phyloP scores from a whole-genome alignment of 2,329 filamentous ascomycete species.

The Elsinoe australis region DNA sequence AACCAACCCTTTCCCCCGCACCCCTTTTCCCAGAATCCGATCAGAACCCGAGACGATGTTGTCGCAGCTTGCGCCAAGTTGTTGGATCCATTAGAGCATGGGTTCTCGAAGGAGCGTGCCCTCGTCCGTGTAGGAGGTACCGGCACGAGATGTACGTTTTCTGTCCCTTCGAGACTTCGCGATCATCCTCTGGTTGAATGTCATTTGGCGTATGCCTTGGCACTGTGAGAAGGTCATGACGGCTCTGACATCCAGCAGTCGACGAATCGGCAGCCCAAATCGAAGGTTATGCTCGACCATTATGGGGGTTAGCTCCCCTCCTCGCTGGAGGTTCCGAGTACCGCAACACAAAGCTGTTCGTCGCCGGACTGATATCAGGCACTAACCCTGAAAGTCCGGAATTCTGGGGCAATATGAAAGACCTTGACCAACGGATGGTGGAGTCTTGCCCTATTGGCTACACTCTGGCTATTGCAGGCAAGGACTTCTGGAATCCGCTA shows the following conservation, averaged over 20 bases:
- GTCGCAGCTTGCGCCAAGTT: slow-evolving; percentile 42
- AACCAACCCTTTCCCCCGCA: slow-evolving; percentile 38
- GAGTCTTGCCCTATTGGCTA: slow-evolving; percentile 76
- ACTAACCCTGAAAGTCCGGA: slow-evolving; percentile 62
- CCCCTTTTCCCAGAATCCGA: slow-evolving; percentile 37
- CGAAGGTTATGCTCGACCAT: slow-evolving; percentile 65
- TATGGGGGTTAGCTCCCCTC: slow-evolving; percentile 67
- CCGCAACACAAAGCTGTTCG: slow-evolving; percentile 56
- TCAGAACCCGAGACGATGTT: slow-evolving; percentile 36
- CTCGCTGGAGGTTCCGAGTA: slow-evolving; percentile 62
- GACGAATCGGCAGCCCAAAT: slow-evolving; percentile 70
- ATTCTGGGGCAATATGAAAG: slow-evolving; percentile 69
- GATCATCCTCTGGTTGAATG: background rate
- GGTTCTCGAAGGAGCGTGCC: slow-evolving; percentile 60
- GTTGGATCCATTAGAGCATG: slow-evolving; percentile 62
- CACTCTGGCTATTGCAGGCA: slow-evolving; percentile 59
- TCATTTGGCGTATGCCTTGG: no score
- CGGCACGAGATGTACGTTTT: slow-evolving; percentile 52
- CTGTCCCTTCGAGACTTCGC: background rate
- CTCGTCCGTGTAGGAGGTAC: slow-evolving; percentile 62
- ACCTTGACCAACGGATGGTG: slow-evolving; percentile 76
- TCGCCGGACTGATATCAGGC: slow-evolving; percentile 61
- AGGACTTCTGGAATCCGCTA: slow-evolving; percentile 59
- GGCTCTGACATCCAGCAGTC: slow-evolving; percentile 32
- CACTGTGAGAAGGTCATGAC: background rate